These are phyloP conservation scores for Globisporangium perplexum DNA, from an alignment of 352 stramenopile species.

Conservation along the genomic window DNA sequence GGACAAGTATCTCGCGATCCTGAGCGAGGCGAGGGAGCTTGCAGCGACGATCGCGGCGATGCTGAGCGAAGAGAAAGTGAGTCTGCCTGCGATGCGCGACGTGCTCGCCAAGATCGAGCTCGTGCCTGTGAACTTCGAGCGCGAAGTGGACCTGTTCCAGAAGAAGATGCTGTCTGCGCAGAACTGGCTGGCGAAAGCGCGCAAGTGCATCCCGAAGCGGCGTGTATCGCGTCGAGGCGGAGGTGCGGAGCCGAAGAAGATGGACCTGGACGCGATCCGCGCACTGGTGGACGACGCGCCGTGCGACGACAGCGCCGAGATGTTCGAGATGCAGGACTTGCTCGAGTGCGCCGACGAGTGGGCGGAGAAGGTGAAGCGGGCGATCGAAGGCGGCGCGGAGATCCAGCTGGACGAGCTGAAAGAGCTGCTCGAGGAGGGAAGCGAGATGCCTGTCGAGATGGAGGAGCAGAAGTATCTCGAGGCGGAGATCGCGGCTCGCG, in stretches of 20 bases:
- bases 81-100: conserved; percentile 71
- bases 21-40: conserved; percentile 60
- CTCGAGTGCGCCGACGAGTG: conserved; percentile 82
- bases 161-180: conserved; percentile 82
- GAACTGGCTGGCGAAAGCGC: conserved; percentile 79
- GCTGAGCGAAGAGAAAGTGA: conserved; percentile 78
- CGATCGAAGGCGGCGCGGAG: conserved; percentile 70
- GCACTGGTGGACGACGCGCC: conserved; percentile 82
- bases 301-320: conserved; percentile 77
- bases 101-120: conserved; percentile 75
- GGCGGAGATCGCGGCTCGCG: conserved; percentile 69
- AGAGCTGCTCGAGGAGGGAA: conserved; percentile 70
- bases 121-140: conserved; percentile 84
- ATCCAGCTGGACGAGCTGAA: conserved; percentile 68
- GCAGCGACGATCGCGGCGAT: conserved; percentile 61
- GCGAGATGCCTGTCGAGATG: conserved; percentile 86
- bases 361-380: conserved; percentile 67
- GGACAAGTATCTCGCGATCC: conserved; percentile 28
- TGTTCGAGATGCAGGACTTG: conserved; percentile 89
- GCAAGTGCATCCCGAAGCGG: conserved; percentile 83
- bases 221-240: conserved; percentile 42
- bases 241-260: conserved; percentile 52
- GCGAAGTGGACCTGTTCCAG: conserved; percentile 74
- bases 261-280: conserved; percentile 75
- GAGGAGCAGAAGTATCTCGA: conserved; percentile 78